These are phyloP conservation scores for Thielaviopsis populi DNA, from an alignment of 2,329 filamentous ascomycete species.

Conservation along the genomic window DNA sequence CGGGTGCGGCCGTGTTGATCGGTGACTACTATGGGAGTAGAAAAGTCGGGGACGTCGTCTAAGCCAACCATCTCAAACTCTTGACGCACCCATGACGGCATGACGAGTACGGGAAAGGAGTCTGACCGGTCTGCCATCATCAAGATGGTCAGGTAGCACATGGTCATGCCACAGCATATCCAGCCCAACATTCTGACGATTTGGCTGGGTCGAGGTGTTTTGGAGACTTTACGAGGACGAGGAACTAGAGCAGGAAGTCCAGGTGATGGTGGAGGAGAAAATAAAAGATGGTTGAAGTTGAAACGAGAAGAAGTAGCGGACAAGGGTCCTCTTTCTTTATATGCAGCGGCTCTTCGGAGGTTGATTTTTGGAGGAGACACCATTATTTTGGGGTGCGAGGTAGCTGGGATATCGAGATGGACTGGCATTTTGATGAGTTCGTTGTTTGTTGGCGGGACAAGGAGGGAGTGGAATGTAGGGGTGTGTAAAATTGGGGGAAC, in stretches of 20 bases:
- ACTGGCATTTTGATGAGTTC: slow-evolving; percentile 28
- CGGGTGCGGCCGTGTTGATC: slow-evolving; percentile 49
- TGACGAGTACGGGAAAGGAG: slow-evolving; percentile 20
- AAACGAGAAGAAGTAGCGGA: slow-evolving; percentile 49
- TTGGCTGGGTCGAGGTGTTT: slow-evolving; percentile 41
- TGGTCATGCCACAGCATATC: slow-evolving; percentile 33
- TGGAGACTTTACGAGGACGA: slow-evolving; percentile 46
- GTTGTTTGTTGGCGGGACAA: slow-evolving; percentile 9
- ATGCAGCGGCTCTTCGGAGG: slow-evolving; percentile 43
- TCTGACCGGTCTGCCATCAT: slow-evolving; percentile 22
- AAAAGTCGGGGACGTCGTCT: slow-evolving; percentile 51
- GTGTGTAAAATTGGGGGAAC: background rate
- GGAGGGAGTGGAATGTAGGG: background rate
- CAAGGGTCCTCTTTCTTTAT: slow-evolving; percentile 39
- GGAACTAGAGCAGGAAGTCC: slow-evolving; percentile 53
- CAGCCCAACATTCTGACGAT: slow-evolving; percentile 42
- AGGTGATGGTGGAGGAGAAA: slow-evolving; percentile 54
- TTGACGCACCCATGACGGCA: slow-evolving; percentile 23
- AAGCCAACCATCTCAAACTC: slow-evolving; percentile 54
- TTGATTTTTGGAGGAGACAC: slow-evolving; percentile 42
- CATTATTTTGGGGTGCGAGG: slow-evolving; percentile 35
- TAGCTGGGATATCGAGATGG: slow-evolving; percentile 31
- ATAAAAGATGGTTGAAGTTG: slow-evolving; percentile 52
- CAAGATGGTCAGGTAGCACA: slow-evolving; percentile 34
- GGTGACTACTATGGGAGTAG: slow-evolving; percentile 55